Percentiles rank a stretch among this genome's conserved stretches.
phyloP scores from a whole-genome alignment of 2,329 filamentous ascomycete genomes.

The Kalaharituber pfeilii region DNA sequence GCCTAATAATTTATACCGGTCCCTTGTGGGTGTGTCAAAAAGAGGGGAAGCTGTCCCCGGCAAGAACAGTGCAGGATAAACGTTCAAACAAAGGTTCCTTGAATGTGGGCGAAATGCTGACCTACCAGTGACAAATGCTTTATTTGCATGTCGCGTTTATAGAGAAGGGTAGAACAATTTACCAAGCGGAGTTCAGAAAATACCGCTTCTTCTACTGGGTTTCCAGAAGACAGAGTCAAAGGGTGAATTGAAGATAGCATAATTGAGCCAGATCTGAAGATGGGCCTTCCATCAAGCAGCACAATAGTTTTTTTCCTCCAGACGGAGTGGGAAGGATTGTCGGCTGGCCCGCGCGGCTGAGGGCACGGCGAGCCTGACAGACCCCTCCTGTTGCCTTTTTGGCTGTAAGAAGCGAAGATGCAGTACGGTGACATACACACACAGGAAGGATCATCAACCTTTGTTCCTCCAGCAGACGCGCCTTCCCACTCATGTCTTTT shows the following conservation, averaged over 20 bases:
- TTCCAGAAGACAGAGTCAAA: not conserved
- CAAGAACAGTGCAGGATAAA: not conserved
- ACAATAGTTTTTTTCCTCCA: not conserved
- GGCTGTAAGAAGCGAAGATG: not conserved
- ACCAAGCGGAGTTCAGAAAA: not conserved
- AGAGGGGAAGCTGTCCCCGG: not conserved
- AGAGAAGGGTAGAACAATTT: not conserved
- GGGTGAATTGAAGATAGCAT: not conserved
- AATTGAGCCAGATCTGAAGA: not conserved
- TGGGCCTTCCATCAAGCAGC: not conserved
- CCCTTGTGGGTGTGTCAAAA: not conserved
- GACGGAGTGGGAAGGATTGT: too few species aligned
- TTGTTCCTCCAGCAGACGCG: too few species aligned
- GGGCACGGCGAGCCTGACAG: not conserved
- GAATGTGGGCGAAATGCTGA: not conserved
- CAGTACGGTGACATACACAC: not conserved
- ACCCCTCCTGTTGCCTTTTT: not conserved
- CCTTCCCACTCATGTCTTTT: not conserved
- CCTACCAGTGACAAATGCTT: not conserved
- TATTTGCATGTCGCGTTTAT: not conserved
- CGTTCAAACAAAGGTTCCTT: not conserved
- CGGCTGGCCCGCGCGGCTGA: not conserved
- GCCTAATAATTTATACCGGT: too few species aligned
- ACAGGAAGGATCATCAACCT: not conserved
- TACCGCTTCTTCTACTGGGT: not conserved